phyloP scores from a whole-genome alignment of 163 green algal species.

The Coccomyxa subellipsoidea region DNA sequence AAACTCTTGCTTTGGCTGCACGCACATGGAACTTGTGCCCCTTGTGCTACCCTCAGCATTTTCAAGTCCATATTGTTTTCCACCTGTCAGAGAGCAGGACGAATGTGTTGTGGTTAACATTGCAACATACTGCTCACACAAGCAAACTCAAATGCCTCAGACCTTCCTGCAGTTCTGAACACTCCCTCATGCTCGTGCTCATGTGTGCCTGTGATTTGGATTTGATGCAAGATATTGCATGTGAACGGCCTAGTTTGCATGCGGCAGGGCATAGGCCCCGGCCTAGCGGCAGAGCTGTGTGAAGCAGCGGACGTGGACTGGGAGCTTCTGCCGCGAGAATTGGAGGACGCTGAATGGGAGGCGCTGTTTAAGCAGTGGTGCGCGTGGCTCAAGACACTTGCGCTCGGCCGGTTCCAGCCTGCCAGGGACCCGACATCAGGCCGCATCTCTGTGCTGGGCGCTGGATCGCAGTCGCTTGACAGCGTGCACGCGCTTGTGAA shows the following conservation, averaged over 20 bases:
- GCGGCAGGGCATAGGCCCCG: slow-evolving; percentile 50
- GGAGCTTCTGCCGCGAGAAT: background rate
- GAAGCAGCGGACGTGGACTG: slow-evolving; percentile 19
- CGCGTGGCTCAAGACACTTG: slow-evolving; percentile 35
- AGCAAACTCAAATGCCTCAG: too few species aligned
- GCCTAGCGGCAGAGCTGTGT: slow-evolving; percentile 52
- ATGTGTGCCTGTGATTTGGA: background rate
- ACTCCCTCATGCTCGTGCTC: too few species aligned
- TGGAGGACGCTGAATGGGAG: slow-evolving; percentile 35
- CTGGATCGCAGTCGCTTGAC: background rate
- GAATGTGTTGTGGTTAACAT: too few species aligned
- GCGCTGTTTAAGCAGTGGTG: slow-evolving; percentile 42
- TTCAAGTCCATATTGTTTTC: too few species aligned
- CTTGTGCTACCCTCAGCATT: too few species aligned
- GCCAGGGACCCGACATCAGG: background rate
- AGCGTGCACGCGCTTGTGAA: slow-evolving; percentile 1
- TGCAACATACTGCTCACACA: too few species aligned
- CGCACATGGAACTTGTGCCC: too few species aligned
- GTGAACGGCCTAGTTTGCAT: background rate
- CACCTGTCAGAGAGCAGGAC: too few species aligned
- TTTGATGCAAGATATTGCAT: background rate
- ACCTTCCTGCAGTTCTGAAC: too few species aligned
- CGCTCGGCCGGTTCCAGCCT: background rate
- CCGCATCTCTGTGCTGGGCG: slow-evolving; percentile 33
- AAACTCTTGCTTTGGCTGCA: too few species aligned